Evolutionary conservation across 129 eudicot species (phyloP).

Genomic region (Tagetes erecta): DNA sequence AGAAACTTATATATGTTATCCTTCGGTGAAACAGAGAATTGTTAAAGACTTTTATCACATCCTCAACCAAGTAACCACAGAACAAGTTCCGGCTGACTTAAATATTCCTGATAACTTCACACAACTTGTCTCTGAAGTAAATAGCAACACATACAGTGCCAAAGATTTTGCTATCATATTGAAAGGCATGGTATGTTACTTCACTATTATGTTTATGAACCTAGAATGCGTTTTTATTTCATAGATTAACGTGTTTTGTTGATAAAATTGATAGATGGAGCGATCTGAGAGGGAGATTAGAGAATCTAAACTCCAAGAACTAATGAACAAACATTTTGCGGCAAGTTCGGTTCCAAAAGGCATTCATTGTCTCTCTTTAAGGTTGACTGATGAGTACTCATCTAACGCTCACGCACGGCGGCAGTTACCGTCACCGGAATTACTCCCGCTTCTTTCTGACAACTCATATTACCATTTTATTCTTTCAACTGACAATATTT

Average conservation of each 20-base stretch:
- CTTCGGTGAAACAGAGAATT: conserved; percentile 65
- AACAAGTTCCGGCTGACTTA: conserved; percentile 65
- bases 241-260: neutral
- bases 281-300: conserved; percentile 81
- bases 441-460: conserved; percentile 93
- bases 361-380: conserved; percentile 91
- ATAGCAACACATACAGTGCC: conserved; percentile 72
- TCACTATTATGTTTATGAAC: conserved; percentile 5
- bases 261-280: conserved; percentile 68
- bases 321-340: conserved; percentile 95
- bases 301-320: conserved; percentile 88
- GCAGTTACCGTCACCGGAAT: conserved; percentile 92
- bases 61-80: conserved; percentile 81
- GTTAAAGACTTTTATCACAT: conserved; percentile 80
- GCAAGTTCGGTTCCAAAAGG: conserved; percentile 96
- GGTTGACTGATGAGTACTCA: conserved; percentile 95
- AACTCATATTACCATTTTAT: conserved; percentile 85
- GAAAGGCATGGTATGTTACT: conserved; percentile 83
- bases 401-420: conserved; percentile 96
- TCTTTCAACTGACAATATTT: conserved; percentile 83
- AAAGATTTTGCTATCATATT: conserved; percentile 78
- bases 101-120: conserved; percentile 82
- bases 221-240: neutral
- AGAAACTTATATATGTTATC: conserved; percentile 8
- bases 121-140: conserved; percentile 85